These are phyloP conservation scores for Myriosclerotinia scirpicola DNA, from an alignment of 2,329 filamentous ascomycete genomes.

Conservation along the genomic window DNA sequence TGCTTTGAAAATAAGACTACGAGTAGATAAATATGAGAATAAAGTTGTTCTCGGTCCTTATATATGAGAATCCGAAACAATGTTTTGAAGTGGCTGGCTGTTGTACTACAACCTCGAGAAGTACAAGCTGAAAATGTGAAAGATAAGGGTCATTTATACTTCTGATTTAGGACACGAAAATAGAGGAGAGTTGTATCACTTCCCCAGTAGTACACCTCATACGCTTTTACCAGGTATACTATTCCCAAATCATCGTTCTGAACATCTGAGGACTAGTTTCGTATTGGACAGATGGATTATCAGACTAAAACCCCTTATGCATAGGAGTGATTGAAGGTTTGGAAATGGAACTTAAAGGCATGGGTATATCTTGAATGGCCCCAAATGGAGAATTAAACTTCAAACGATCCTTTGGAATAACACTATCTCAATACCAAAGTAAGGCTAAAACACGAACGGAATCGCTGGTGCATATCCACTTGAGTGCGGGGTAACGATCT, in stretches of 20 bases:
- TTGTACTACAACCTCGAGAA: neutral
- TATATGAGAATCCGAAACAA: neutral
- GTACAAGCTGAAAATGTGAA: neutral
- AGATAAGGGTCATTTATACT: neutral
- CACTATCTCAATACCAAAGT: too few relatives aligned
- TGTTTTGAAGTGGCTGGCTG: neutral
- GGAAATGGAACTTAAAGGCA: neutral
- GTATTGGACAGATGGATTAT: neutral
- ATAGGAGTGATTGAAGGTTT: neutral
- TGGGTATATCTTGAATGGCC: neutral
- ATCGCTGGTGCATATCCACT: neutral
- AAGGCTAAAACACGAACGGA: neutral
- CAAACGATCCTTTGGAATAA: neutral
- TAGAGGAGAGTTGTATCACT: neutral
- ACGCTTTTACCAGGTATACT: neutral
- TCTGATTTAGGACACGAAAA: neutral
- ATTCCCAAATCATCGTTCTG: neutral
- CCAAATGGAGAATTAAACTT: neutral
- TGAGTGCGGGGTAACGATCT: neutral
- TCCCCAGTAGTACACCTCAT: neutral
- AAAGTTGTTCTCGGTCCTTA: neutral
- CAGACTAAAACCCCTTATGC: neutral
- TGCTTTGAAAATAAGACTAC: neutral
- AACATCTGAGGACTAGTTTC: neutral
- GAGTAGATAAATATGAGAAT: neutral